Evolutionary conservation across 129 eudicot genomes (phyloP).

Genomic region (Solidago caesia): DNA sequence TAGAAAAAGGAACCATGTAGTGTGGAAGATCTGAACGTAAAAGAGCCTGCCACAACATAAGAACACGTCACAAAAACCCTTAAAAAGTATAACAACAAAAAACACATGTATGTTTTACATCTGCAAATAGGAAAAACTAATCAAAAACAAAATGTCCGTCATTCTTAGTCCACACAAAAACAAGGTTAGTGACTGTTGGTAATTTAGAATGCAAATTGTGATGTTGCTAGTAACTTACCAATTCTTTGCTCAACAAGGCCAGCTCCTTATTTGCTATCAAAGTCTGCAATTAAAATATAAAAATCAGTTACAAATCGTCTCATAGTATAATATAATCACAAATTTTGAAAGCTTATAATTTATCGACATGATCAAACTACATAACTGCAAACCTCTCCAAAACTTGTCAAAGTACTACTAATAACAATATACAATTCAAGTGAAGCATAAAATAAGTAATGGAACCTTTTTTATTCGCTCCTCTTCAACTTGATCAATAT

Average conservation of each 20-base stretch:
- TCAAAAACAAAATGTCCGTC: not conserved
- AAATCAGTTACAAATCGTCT: not conserved
- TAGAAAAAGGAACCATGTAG: slow-evolving; percentile 85
- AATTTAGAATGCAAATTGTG: slow-evolving; percentile 7
- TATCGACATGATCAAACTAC: not conserved
- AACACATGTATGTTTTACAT: not conserved
- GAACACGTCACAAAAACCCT: not conserved
- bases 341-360: slow-evolving; percentile 2
- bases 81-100: not conserved
- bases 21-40: slow-evolving; percentile 93
- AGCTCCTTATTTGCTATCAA: slow-evolving; percentile 68
- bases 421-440: slow-evolving; percentile 2
- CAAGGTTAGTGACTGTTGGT: not conserved
- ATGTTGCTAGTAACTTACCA: slow-evolving; percentile 50
- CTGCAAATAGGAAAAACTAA: not conserved
- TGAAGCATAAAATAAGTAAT: slow-evolving; percentile 6
- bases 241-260: slow-evolving; percentile 83
- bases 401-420: not conserved
- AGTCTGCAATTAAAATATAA: slow-evolving; percentile 45
- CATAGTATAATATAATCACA: slow-evolving; percentile 10
- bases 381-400: not conserved
- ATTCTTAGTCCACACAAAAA: slow-evolving; percentile 10
- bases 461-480: slow-evolving; percentile 75
- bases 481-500: slow-evolving; percentile 71
- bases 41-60: slow-evolving; percentile 59